A percentile compares a stretch with the other conserved stretches of the same genome.
These are phyloP conservation scores for Fusarium sp. DNA, from an alignment of 2,329 filamentous ascomycete species.

Conservation along the genomic window DNA sequence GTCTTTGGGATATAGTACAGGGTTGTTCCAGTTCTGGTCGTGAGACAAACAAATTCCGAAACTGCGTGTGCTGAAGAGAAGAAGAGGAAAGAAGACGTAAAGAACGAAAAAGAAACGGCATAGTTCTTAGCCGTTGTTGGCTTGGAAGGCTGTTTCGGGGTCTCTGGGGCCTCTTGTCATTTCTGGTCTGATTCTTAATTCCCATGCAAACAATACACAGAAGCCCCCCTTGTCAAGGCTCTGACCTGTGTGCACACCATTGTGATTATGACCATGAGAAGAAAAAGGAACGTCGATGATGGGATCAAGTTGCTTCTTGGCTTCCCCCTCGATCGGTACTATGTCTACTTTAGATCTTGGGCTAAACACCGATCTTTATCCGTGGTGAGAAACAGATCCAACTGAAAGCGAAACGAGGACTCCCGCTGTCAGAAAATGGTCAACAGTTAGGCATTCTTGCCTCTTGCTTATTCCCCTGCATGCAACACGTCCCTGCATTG, in stretches of 20 bases:
- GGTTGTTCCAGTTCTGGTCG: neutral
- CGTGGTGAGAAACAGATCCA: neutral
- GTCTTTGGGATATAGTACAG: neutral
- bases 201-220: slow-evolving; percentile 9
- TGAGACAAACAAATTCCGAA: neutral
- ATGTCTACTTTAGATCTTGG: slow-evolving; percentile 11
- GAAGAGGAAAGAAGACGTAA: slow-evolving; percentile 15
- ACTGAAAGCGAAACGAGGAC: slow-evolving; percentile 1
- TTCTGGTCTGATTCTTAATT: slow-evolving; percentile 32
- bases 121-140: neutral
- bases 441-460: slow-evolving; percentile 25
- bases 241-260: slow-evolving; percentile 15
- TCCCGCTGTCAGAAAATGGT: neutral
- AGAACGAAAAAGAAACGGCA: slow-evolving; percentile 19
- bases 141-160: neutral
- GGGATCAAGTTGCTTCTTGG: slow-evolving; percentile 7
- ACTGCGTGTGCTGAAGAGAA: neutral
- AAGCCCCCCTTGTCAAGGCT: slow-evolving; percentile 22
- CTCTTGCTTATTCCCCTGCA: slow-evolving; percentile 36
- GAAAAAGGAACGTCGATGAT: neutral
- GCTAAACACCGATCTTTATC: neutral
- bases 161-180: slow-evolving; percentile 9
- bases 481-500: slow-evolving; percentile 39
- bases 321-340: slow-evolving; percentile 15
- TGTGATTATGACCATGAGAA: neutral